Evolutionary conservation across 345 rosid species (phyloP).

Genomic region (Eucalyptus leucophloia): DNA sequence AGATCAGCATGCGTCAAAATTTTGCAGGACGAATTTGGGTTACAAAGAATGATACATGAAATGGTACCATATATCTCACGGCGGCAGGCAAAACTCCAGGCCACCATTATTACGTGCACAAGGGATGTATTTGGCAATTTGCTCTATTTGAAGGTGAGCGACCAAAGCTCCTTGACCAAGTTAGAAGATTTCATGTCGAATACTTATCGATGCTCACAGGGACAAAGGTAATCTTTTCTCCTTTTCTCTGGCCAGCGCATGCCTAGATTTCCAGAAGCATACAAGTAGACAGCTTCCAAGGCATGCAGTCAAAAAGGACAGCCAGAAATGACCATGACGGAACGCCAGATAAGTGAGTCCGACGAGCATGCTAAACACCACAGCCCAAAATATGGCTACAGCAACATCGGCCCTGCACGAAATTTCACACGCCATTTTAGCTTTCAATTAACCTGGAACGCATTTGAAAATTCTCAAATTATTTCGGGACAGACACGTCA

Average conservation of each 20-base stretch:
- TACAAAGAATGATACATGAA: neutral
- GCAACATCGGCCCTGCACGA: slow-evolving; percentile 31
- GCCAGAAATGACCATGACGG: slow-evolving; percentile 15
- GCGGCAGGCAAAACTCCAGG: neutral
- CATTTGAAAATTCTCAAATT: neutral
- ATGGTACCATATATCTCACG: neutral
- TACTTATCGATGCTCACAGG: slow-evolving; percentile 8
- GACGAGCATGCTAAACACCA: slow-evolving; percentile 15
- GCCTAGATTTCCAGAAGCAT: slow-evolving; percentile 21
- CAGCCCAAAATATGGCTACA: slow-evolving; percentile 30
- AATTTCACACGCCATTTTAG: neutral
- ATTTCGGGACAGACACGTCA: neutral
- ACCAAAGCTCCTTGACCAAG: neutral
- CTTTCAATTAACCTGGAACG: neutral
- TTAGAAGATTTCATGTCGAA: neutral
- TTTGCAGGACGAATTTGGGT: neutral
- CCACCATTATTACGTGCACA: neutral
- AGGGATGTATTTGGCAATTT: neutral
- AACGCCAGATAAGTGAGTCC: slow-evolving; percentile 12
- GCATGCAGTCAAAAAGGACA: slow-evolving; percentile 8
- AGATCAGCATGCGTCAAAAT: neutral
- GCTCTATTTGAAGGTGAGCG: neutral
- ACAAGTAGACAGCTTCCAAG: slow-evolving; percentile 20
- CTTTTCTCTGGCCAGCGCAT: slow-evolving; percentile 21
- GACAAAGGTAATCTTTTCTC: slow-evolving; percentile 41